A percentile compares a stretch with the other conserved stretches of the same genome.
Conservation (phyloP, 148 eudicot genomes). For the Linanthus parryae region DNA sequence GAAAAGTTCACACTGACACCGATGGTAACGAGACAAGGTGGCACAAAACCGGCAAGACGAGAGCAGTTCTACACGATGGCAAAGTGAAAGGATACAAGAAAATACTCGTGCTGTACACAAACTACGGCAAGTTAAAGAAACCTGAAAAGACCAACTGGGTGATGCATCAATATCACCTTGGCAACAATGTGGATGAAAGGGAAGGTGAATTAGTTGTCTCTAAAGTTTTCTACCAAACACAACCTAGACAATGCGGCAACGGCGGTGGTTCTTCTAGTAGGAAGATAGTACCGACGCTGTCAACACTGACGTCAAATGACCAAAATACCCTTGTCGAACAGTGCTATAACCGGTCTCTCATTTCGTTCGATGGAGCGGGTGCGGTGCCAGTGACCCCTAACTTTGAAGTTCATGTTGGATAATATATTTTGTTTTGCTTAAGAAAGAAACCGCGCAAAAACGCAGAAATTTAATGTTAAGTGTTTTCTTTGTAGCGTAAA, state of each 20-base stretch:
- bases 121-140: conserved; percentile 78
- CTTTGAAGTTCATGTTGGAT: too few species aligned
- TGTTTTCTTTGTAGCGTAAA: too few species aligned
- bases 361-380: too few species aligned
- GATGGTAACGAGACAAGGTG: conserved; percentile 83
- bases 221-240: conserved; percentile 93
- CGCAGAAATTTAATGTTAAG: too few species aligned
- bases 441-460: too few species aligned
- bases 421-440: too few species aligned
- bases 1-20: conserved; percentile 66
- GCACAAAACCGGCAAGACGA: conserved; percentile 96
- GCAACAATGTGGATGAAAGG: conserved; percentile 72
- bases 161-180: conserved; percentile 96
- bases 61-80: conserved; percentile 48
- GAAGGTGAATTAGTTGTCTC: conserved; percentile 87
- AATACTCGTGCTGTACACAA: conserved; percentile 86
- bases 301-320: too few species aligned
- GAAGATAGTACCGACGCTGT: too few species aligned
- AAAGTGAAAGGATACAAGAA: conserved; percentile 68
- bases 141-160: conserved; percentile 98
- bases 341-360: too few species aligned
- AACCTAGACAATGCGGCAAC: conserved; percentile 84
- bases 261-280: too few species aligned
- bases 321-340: too few species aligned
- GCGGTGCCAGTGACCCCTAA: too few species aligned